A percentile compares a stretch with the other conserved stretches of the same genome.
Evolutionary conservation across 129 eudicot species (phyloP).

Genomic region (Dittrichia graveolens): DNA sequence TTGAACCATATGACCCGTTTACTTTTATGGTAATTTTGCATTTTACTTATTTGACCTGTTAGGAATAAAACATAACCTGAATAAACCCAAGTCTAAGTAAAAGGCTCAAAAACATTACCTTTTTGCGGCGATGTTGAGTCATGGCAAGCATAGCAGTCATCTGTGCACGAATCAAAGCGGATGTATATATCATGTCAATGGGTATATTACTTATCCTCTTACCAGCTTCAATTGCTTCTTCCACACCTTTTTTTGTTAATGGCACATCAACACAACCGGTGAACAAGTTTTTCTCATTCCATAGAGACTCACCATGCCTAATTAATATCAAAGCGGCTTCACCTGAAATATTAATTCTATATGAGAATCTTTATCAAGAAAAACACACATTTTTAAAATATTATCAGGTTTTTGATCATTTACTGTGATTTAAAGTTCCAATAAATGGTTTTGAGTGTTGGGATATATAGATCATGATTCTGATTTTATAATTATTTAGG

Average conservation of each 20-base stretch:
- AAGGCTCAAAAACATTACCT: conserved; percentile 38
- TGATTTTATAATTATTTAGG: not conserved
- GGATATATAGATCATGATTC: not conserved
- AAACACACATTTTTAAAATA: not conserved
- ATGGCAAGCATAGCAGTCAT: conserved; percentile 99
- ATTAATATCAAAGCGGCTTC: conserved; percentile 90
- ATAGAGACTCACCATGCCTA: conserved; percentile 93
- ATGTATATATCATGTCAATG: conserved; percentile 84
- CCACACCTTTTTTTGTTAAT: conserved; percentile 85
- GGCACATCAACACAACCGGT: conserved; percentile 99
- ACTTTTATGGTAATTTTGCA: too few relatives aligned
- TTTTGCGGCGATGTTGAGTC: conserved; percentile 93
- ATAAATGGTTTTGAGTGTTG: not conserved
- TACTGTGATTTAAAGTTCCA: not conserved
- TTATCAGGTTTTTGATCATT: not conserved
- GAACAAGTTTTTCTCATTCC: conserved; percentile 95
- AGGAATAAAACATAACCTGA: too few relatives aligned
- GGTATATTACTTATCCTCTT: conserved; percentile 91
- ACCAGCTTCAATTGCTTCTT: conserved; percentile 97
- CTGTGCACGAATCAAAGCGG: conserved; percentile 92
- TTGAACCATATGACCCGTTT: too few relatives aligned
- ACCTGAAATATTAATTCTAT: conserved; percentile 36
- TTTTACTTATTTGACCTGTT: too few relatives aligned
- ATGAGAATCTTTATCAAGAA: not conserved
- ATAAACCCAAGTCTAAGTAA: not conserved